Evolutionary conservation across 2,329 filamentous ascomycete species (phyloP).

Genomic region (Didymella segeticola): DNA sequence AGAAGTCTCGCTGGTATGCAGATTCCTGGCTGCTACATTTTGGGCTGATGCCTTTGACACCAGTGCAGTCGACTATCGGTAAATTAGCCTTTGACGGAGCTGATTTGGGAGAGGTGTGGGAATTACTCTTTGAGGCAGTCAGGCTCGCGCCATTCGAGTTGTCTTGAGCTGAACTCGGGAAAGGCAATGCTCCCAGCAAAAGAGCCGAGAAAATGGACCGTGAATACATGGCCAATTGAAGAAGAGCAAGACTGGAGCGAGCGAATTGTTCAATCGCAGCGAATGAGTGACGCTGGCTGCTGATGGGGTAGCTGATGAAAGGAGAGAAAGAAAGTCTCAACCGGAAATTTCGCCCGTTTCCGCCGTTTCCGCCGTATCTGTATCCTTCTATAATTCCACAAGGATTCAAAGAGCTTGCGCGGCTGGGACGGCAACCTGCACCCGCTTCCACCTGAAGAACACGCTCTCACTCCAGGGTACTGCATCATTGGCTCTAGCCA

Average conservation of each 20-base stretch:
- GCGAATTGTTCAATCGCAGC: background rate
- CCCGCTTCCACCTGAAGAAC: background rate
- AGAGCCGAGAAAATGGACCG: slow-evolving; percentile 2
- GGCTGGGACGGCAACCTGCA: background rate
- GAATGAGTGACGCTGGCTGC: slow-evolving; percentile 1
- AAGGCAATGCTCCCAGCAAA: slow-evolving; percentile 6
- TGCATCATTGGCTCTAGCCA: background rate
- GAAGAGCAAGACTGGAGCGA: background rate
- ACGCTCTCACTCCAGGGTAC: background rate
- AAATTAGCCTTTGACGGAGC: background rate
- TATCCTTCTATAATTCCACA: background rate
- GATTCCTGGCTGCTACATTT: slow-evolving; percentile 30
- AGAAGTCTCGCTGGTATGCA: slow-evolving; percentile 29
- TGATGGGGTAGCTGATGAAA: background rate
- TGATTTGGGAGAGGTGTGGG: background rate
- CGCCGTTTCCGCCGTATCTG: background rate
- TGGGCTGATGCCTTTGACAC: slow-evolving; percentile 26
- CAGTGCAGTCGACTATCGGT: slow-evolving; percentile 18
- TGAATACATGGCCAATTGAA: slow-evolving; percentile 3
- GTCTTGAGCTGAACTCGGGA: slow-evolving; percentile 6
- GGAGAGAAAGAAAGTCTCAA: background rate
- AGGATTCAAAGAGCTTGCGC: background rate
- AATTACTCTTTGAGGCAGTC: background rate
- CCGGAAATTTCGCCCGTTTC: too few relatives aligned
- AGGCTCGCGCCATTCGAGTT: background rate